Base-by-base conservation (phyloP, 768 basidiomycete species). In the Wakefieldia striispora region DNA sequence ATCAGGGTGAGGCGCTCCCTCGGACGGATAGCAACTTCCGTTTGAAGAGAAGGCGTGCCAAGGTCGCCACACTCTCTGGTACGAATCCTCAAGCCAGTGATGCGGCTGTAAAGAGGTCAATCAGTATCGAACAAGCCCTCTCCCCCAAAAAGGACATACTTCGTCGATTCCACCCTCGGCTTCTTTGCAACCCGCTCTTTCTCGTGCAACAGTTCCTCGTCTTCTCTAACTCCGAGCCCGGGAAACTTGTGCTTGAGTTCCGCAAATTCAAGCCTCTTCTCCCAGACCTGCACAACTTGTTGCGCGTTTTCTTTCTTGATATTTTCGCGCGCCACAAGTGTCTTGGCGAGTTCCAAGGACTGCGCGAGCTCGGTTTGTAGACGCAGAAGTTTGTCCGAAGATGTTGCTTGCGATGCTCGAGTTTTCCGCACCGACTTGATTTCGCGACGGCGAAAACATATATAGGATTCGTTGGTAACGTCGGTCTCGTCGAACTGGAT, bases 401-500 rank as follows among this genome's bases (percentile, higher is more conserved):
- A 91, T 1, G 88, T 87, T 10, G 84, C 84, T 62, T 98, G 95
- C 1, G 88, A 88, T 13, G 93, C 86, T 8, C 95, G 84, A 9
- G 95, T 97, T 73, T 98, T 98, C 54, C 97, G 84, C 39, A 91
- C 81, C 4, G 91, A 84, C 66, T 98, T 98, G 69, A 88, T 86
- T 66, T 98, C 95, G 47, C 95, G 86, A 52, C 94, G 80, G 33
- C 97, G 83, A 78, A 99, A 99, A 70, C 97, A 99, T 39, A 97
- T 88, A 55, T 97, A 98, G 0, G 95, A 95, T 60, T 95, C 94
- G 47, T 91, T 92, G 57, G 79, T 78, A 40, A 85, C 85, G 66
- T 97, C 93, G 17, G 87, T 79, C 71, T 97, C 95, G 66, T 98
- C 94, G 60, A 81, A 86, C 88, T 91, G 36, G 5, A 35, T 2